phyloP scores from a whole-genome alignment of 2,329 filamentous ascomycete genomes.

The Penicillium sumatraense region DNA sequence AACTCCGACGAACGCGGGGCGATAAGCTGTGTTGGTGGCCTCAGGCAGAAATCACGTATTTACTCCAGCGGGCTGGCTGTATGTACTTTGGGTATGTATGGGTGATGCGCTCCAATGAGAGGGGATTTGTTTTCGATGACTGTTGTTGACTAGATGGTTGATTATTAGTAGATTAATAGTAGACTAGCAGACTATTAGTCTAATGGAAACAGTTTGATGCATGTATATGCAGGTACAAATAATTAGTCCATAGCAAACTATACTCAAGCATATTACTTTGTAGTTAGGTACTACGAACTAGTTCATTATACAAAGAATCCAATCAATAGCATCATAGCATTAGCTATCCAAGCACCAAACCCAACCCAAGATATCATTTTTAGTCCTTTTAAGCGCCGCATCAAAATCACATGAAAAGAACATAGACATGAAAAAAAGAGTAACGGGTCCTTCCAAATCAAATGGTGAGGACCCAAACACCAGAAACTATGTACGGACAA shows the following conservation, averaged over 20 bases:
- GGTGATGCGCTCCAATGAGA: neutral
- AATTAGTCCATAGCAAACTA: neutral
- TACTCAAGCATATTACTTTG: too few species aligned
- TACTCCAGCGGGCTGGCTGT: too few species aligned
- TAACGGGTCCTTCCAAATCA: slow-evolving; percentile 12
- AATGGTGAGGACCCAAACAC: slow-evolving; percentile 7
- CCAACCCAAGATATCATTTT: slow-evolving; percentile 29
- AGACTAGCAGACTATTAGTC: too few species aligned
- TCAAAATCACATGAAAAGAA: neutral
- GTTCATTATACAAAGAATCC: neutral
- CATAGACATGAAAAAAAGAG: neutral
- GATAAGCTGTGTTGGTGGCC: neutral
- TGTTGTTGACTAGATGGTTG: too few species aligned
- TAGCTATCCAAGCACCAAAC: slow-evolving; percentile 17
- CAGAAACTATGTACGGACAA: slow-evolving; percentile 24
- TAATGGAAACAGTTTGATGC: neutral
- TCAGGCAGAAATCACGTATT: neutral
- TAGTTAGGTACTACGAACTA: neutral
- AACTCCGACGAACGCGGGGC: too few species aligned
- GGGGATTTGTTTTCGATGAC: neutral
- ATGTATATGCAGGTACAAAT: neutral
- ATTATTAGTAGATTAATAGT: too few species aligned
- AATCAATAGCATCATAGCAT: slow-evolving; percentile 23
- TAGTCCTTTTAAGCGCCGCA: slow-evolving; percentile 28
- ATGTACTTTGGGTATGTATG: too few species aligned